phyloP scores from a whole-genome alignment of 139 green algal species.

The Chlorella vulgaris region DNA sequence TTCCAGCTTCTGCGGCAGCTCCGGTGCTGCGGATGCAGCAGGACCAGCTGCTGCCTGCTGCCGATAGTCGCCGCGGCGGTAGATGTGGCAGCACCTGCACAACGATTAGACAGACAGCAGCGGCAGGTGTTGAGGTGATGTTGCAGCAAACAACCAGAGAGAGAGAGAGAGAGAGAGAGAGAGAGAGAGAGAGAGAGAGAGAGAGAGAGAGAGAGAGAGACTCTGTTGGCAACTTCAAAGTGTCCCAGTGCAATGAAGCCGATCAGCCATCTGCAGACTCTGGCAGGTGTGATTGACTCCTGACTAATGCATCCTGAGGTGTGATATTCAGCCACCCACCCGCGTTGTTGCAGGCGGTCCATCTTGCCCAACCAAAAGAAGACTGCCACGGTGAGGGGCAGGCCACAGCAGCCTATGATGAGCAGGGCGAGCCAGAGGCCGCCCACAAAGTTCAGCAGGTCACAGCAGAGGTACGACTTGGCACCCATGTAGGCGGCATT shows the following conservation, averaged over 20 bases:
- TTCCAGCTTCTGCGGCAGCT: slow-evolving; percentile 12
- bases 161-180: too few relatives aligned
- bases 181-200: too few relatives aligned
- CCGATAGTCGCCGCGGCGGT: background rate
- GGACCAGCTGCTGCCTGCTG: background rate
- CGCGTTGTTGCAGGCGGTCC: background rate
- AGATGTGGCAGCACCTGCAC: slow-evolving; percentile 23
- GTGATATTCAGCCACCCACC: background rate
- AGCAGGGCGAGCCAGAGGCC: slow-evolving; percentile 23
- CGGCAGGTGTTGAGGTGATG: background rate
- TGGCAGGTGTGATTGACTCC: too few relatives aligned
- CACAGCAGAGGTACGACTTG: slow-evolving; percentile 20
- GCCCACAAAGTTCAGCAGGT: slow-evolving; percentile 15
- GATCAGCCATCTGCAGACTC: too few relatives aligned
- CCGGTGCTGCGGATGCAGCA: background rate
- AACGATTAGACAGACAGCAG: background rate
- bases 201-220: too few relatives aligned
- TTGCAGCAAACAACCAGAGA: too few relatives aligned
- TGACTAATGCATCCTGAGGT: too few relatives aligned
- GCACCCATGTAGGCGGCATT: background rate
- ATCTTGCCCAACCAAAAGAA: slow-evolving; percentile 8
- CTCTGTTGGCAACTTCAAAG: too few relatives aligned
- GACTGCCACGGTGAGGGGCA: background rate
- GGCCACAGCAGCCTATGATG: slow-evolving; percentile 5
- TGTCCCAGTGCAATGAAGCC: too few relatives aligned